Evolutionary conservation across 495 filamentous ascomycete genomes (phyloP), one percentile per base, ranked within the genome.

Genomic region (Daldinia loculata): DNA sequence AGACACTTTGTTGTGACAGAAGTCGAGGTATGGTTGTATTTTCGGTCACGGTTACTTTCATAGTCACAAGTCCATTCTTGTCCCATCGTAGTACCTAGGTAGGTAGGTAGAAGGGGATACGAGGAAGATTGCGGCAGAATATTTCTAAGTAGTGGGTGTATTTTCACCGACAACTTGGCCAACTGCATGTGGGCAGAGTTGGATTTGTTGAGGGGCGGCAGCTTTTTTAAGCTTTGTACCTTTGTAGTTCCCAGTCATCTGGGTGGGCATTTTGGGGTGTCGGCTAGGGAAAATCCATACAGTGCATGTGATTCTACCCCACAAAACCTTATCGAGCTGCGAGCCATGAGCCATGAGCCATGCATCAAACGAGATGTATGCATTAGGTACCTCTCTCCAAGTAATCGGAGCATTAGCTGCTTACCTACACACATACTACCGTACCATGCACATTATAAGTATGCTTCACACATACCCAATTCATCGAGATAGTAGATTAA

Each of bases 131-230:
- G 50, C 56, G 50, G 57, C 43, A 60, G 39, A 61, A 27, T 52
- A 9, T 56, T 34, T 38, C 38, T 36, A 17, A 24, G 27, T 59
- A 58, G 34, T 45, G 51, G 53, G 34, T 63, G 27, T 30, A 4
- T 34, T 55, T 61, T 69, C 70, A 72, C 70, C 70, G 70, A 72
- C 70, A 69, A 58, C 65, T 69, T 57, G 61, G 48, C 39, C 52
- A 30, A 30, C 45, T 39, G 38, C 6, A 48, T 7, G 6, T 43
- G 19, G 43, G 11, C 43, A 48, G 43, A 48, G 17, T 6, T 61
- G 67, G 65, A 72, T 29, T 72, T 72, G 70, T 72, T 72, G 70
- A 62, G 69, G 51, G 66, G 56, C 45, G 50, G 38, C 19, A 51
- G 43, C 56, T 48, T 48, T 48, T 48, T 51, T 52, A n/a, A 34